These are phyloP conservation scores for Starmera dryadoides DNA, from an alignment of 805 yeast species.

Conservation along the genomic window DNA sequence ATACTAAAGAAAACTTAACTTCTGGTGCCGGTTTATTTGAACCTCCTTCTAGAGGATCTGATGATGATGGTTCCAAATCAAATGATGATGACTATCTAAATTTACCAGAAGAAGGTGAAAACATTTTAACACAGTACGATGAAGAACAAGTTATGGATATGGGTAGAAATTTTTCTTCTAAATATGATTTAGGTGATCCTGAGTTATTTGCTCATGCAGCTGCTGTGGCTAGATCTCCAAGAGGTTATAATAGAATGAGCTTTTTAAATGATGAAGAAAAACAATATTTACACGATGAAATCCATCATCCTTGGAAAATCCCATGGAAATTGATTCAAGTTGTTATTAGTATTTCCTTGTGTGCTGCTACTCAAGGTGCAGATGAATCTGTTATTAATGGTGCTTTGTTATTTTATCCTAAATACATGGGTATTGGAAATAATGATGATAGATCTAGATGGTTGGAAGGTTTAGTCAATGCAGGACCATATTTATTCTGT, in stretches of 20 bases:
- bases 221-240: slow-evolving; percentile 57
- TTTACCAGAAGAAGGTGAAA: slow-evolving; percentile 20
- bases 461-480: slow-evolving; percentile 57
- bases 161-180: slow-evolving; percentile 60
- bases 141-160: slow-evolving; percentile 59
- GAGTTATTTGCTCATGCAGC: slow-evolving; percentile 61
- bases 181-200: slow-evolving; percentile 36
- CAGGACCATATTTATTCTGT: slow-evolving; percentile 65
- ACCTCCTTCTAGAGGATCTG: background rate
- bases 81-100: background rate
- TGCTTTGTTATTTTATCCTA: slow-evolving; percentile 57
- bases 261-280: slow-evolving; percentile 52
- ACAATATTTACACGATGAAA: slow-evolving; percentile 37
- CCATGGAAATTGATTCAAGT: slow-evolving; percentile 42
- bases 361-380: slow-evolving; percentile 78
- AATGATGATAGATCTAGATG: slow-evolving; percentile 43
- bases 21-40: slow-evolving; percentile 1
- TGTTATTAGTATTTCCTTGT: slow-evolving; percentile 62
- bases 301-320: slow-evolving; percentile 36
- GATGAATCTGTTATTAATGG: slow-evolving; percentile 74
- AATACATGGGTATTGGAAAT: slow-evolving; percentile 41
- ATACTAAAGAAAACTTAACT: no score
- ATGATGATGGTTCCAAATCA: no score
- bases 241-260: slow-evolving; percentile 49
- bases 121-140: slow-evolving; percentile 49